Evolutionary conservation across 225 moss, liverwort and hornwort species (phyloP), one percentile per base, ranked within the genome.

Genomic region (Straminergon stramineum): DNA sequence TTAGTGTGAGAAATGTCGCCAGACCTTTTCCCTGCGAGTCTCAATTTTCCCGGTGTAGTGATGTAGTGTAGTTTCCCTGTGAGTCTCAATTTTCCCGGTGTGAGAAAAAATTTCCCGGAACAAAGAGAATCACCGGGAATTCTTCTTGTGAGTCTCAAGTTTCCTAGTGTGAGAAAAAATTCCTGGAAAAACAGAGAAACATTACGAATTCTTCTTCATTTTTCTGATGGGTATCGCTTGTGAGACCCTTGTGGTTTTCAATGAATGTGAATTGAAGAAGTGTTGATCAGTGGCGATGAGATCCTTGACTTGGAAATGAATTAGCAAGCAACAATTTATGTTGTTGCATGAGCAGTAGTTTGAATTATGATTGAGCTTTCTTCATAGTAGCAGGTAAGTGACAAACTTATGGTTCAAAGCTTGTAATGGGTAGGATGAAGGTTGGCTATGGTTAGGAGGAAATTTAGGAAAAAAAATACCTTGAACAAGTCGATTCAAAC

Each of bases 341-440:
- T 28, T 45, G 28, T 2, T 28, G 2, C 0, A 17, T 30, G 28
- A 73, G 45, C 5, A 0, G 10, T 28, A 6, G 28, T 45, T 45
- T 28, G 41, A 41, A 41, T 28, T 45, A 17, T 17, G 28, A 45
- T n/a, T n/a, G n/a, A 28, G 15, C 28, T 74, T 74, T 28, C 28
- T 74, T 45, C 6, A 28, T 10, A 10, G 6, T 10, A 6, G 45
- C 0, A 3, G 1, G n/a, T 1, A 74, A 1, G 10, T 74, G 74
- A 17, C 17, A 1, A 74, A 28, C 17, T 10, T 74, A 9, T 74
- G 28, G 43, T 45, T 45, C 73, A 27, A 73, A 43, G 9, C 43
- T 43, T 2, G 3, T 1, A 3, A 45, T 41, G 28, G 45, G 27
- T 41, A 16, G 43, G 43, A 3, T 45, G 27, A 73, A 27, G 8